These are phyloP conservation scores for Prunus mongolica DNA, from an alignment of 306 rosid species.

Conservation along the genomic window DNA sequence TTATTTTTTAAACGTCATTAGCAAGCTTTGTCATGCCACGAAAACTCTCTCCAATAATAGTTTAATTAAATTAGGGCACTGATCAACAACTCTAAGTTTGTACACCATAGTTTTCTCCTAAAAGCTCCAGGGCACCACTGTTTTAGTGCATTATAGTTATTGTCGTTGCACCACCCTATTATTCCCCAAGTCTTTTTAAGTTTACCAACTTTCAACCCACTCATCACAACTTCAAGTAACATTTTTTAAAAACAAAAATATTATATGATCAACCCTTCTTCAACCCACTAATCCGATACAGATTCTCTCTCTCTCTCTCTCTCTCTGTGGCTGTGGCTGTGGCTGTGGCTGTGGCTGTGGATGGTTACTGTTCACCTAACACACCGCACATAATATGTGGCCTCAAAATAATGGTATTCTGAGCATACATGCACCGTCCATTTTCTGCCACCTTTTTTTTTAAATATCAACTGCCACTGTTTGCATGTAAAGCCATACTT, in stretches of 20 bases:
- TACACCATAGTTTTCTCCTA: not conserved
- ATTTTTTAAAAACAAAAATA: too few species aligned
- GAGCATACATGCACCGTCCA: constrained; percentile 21
- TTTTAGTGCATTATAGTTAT: constrained; percentile 1
- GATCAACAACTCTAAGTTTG: constrained; percentile 1
- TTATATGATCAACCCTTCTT: not conserved
- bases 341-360: not conserved
- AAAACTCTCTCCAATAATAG: not conserved
- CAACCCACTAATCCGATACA: not conserved
- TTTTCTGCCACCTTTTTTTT: not conserved
- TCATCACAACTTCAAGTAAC: not conserved
- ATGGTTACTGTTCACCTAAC: constrained; percentile 38
- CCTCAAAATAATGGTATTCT: constrained; percentile 5
- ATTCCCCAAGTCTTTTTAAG: constrained; percentile 16
- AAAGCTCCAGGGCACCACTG: not conserved
- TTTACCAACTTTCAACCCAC: constrained; percentile 27
- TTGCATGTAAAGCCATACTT: not conserved
- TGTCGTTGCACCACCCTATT: constrained; percentile 24
- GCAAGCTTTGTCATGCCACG: constrained; percentile 10
- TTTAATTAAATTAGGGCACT: not conserved
- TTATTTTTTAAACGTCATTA: not conserved
- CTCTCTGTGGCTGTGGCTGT: not conserved
- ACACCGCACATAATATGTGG: constrained; percentile 1
- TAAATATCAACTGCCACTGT: not conserved
- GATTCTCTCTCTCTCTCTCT: not conserved